Conservation (phyloP, 345 rosid species). For the Pugionium dolabratum region DNA sequence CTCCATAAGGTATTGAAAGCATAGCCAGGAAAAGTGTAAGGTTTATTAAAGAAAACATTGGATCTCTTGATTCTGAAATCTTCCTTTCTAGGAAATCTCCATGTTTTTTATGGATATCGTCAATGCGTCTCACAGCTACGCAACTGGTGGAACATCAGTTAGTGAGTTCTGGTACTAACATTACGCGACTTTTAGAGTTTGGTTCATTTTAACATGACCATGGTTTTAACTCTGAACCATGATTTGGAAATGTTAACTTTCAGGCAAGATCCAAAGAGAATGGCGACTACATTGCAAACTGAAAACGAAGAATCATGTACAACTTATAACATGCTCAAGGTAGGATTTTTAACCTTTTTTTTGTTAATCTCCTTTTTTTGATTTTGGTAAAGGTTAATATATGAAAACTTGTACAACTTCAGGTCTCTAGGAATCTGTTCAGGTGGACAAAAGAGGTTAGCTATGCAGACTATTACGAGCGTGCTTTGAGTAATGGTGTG, state of each 20-base stretch:
- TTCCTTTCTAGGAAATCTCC: constrained; percentile 59
- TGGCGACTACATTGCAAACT: constrained; percentile 55
- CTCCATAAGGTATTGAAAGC: constrained; percentile 68
- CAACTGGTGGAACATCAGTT: constrained; percentile 90
- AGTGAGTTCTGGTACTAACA: constrained; percentile 76
- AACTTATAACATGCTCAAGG: constrained; percentile 96
- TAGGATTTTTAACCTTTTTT: constrained; percentile 12
- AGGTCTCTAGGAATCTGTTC: constrained; percentile 90
- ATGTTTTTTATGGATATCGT: constrained; percentile 80
- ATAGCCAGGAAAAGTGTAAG: not conserved
- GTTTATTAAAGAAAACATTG: not conserved
- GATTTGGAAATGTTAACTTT: constrained; percentile 27
- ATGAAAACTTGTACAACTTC: not conserved
- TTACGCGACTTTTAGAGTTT: constrained; percentile 14
- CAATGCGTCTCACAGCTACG: constrained; percentile 84
- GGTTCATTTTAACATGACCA: not conserved
- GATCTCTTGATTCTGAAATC: constrained; percentile 33
- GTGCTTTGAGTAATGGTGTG: constrained; percentile 87
- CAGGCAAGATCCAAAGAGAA: constrained; percentile 82
- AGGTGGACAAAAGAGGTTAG: constrained; percentile 88
- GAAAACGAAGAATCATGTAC: constrained; percentile 96
- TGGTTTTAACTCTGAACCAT: constrained; percentile 2
- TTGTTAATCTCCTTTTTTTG: not conserved
- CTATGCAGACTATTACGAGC: constrained; percentile 93
- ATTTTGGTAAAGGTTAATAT: constrained; percentile 9